Conservation (phyloP, 2,329 filamentous ascomycete genomes). For the Pseudopyricularia cyperi region DNA sequence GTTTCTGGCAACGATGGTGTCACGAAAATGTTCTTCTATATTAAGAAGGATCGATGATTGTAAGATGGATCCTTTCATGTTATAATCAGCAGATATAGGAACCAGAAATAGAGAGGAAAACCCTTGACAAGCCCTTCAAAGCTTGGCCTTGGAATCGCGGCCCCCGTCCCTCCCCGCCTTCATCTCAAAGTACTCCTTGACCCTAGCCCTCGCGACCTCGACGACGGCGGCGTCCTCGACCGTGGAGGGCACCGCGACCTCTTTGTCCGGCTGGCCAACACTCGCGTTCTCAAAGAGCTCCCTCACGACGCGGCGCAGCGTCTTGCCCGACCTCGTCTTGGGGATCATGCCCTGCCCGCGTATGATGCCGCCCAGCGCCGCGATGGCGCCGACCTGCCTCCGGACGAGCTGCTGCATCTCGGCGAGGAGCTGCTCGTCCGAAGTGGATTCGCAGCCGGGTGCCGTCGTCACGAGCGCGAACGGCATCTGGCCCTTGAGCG, state of each 20-base stretch:
- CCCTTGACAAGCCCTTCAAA: constrained; percentile 18
- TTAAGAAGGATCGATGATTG: too few relatives aligned
- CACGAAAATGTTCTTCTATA: too few relatives aligned
- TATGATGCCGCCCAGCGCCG: constrained; percentile 72
- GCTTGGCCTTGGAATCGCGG: constrained; percentile 35
- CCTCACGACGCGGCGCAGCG: constrained; percentile 64
- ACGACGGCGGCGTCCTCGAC: constrained; percentile 72
- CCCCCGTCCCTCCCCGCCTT: constrained; percentile 23
- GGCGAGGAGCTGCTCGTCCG: constrained; percentile 26
- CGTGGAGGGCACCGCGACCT: constrained; percentile 66
- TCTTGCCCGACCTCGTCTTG: constrained; percentile 88
- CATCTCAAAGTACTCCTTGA: constrained; percentile 62
- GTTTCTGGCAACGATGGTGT: too few relatives aligned
- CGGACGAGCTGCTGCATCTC: constrained; percentile 66
- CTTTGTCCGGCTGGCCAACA: constrained; percentile 57
- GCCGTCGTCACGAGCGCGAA: constrained; percentile 71
- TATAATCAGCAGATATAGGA: too few relatives aligned
- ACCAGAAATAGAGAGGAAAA: too few relatives aligned
- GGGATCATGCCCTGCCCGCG: constrained; percentile 80
- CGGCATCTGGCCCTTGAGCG: constrained; percentile 78
- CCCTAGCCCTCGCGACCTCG: constrained; percentile 55
- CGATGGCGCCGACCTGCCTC: constrained; percentile 75
- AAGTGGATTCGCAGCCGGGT: constrained; percentile 33
- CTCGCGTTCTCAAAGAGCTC: constrained; percentile 76
- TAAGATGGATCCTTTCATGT: too few relatives aligned